phyloP scores from a whole-genome alignment of 2,329 filamentous ascomycete species.

The Aspergillus fischeri region DNA sequence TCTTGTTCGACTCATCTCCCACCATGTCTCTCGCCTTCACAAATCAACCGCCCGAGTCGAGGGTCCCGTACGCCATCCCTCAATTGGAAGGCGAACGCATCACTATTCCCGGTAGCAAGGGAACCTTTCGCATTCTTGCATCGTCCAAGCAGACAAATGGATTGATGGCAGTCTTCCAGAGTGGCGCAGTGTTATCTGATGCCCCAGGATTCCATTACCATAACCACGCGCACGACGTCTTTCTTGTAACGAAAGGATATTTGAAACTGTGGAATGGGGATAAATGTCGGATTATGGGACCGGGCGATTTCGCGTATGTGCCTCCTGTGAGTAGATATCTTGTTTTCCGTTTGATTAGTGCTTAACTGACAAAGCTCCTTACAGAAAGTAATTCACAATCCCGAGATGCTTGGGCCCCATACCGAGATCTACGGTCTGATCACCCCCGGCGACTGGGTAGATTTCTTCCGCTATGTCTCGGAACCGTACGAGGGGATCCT shows the following conservation, averaged over 20 bases:
- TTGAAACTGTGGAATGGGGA: conserved; percentile 58
- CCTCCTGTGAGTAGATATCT: conserved; percentile 44
- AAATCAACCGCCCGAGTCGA: conserved; percentile 34
- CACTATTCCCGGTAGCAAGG: conserved; percentile 51
- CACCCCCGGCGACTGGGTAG: conserved; percentile 56
- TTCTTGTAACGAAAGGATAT: conserved; percentile 52
- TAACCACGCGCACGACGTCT: conserved; percentile 55
- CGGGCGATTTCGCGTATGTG: conserved; percentile 56
- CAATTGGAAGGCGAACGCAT: conserved; percentile 51
- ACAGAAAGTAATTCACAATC: conserved; percentile 52
- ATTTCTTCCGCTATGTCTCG: conserved; percentile 57
- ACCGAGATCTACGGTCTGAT: conserved; percentile 54
- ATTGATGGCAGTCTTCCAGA: conserved; percentile 49
- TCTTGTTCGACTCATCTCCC: not conserved
- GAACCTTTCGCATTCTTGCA: conserved; percentile 48
- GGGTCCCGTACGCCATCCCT: conserved; percentile 45
- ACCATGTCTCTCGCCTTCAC: conserved; percentile 23
- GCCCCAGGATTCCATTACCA: conserved; percentile 54
- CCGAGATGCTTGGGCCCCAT: conserved; percentile 51
- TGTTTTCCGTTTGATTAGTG: not conserved
- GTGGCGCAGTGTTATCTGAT: conserved; percentile 42
- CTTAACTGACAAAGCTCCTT: not conserved
- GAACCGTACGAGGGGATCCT: conserved; percentile 50
- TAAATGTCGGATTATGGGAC: conserved; percentile 49
- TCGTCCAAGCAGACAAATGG: conserved; percentile 51